A percentile compares a stretch with the other conserved stretches of the same genome.
These are phyloP conservation scores for Lasiosphaeria miniovina DNA, from an alignment of 495 filamentous ascomycete genomes.

Conservation along the genomic window DNA sequence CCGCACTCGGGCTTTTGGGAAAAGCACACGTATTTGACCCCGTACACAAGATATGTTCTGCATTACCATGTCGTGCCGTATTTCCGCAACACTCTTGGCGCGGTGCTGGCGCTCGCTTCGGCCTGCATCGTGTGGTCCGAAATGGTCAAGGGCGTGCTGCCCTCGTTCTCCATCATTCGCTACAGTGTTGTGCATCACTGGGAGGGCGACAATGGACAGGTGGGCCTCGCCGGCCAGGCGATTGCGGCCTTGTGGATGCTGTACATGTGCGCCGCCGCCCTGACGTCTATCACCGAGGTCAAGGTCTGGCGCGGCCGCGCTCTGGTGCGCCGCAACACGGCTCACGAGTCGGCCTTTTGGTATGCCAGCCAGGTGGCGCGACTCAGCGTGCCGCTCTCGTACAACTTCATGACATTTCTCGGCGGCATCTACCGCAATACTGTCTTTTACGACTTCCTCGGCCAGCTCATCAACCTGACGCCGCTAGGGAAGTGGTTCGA, in stretches of 20 bases:
- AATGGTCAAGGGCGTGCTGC: constrained; percentile 71
- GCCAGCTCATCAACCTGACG: constrained; percentile 78
- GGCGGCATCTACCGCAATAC: constrained; percentile 66
- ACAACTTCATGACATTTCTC: constrained; percentile 92
- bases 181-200: constrained; percentile 81
- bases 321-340: constrained; percentile 84
- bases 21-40: constrained; percentile 64
- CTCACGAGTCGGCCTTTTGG: constrained; percentile 89
- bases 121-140: constrained; percentile 88
- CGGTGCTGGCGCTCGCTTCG: constrained; percentile 69
- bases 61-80: constrained; percentile 68
- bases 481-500: constrained; percentile 81
- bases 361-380: constrained; percentile 87
- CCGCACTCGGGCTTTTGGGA: constrained; percentile 53
- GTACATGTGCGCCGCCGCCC: constrained; percentile 83
- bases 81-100: constrained; percentile 57
- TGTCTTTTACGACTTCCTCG: constrained; percentile 84
- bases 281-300: constrained; percentile 81
- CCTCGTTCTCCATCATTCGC: constrained; percentile 75
- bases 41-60: constrained; percentile 78
- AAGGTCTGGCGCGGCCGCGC: constrained; percentile 95
- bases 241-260: constrained; percentile 84
- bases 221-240: constrained; percentile 80
- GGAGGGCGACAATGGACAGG: constrained; percentile 57
- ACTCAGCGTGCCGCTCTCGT: constrained; percentile 85